Base-by-base conservation (phyloP, 345 rosid genomes). In the Pugionium dolabratum region DNA sequence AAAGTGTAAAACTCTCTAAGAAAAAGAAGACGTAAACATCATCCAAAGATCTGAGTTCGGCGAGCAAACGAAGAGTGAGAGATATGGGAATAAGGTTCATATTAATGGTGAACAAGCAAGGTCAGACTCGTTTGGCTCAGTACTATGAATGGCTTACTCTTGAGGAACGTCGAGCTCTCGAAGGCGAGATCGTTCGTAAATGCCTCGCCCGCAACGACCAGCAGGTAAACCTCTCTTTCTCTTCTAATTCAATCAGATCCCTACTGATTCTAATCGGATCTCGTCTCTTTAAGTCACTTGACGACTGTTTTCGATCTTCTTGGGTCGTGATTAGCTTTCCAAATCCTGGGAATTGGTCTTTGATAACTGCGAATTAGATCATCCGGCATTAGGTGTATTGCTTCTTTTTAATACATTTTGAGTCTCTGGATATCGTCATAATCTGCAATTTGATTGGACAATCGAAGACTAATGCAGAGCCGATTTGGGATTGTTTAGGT, bases 21-120 rank as follows among this genome's bases (percentile, higher is more conserved):
- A 18, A 18, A 18, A 18, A 18, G 18, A 18, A 18, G 18, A 18
- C 18, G 18, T 18, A 18, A 18, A 18, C 18, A 36, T 36, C 6
- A 36, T 36, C 40, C 6, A 40, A 40, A 40, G 44, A 40, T 40
- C 44, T 40, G 44, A 7, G 4, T 7, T 34, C 5, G 36, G 44
- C 7, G n/a, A 7, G 6, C 2, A 39, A 39, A 2, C 2, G 27
- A 9, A 25, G 45, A 48, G 65, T 26, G 60, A 49, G 54, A 45
- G 45, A 59, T 56, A 94, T 90, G 99, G 96, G 96, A 76, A 94
- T 94, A 72, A 79, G 99, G 74, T 94, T 94, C 82, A 80, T 94
- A 78, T 61, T 94, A 72, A 94, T 90, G 99, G 99, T 94, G 78
- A 94, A 94, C 89, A 90, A 94, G 78, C 97, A 94, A 81, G 97